phyloP scores from a whole-genome alignment of 106 monocot genomes.

The Hemerocallis citrina region DNA sequence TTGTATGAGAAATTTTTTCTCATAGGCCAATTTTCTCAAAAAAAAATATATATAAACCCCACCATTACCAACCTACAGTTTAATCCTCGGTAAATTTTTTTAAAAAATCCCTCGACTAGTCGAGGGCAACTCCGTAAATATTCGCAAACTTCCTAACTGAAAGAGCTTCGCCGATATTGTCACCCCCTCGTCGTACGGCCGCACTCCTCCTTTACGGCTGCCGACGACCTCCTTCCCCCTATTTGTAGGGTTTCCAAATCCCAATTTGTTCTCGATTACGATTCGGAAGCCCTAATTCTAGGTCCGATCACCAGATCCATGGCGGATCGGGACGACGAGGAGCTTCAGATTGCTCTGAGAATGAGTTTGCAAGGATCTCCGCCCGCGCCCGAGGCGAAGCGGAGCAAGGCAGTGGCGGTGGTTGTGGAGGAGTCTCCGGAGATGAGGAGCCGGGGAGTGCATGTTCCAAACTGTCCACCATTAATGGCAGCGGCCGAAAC shows the following conservation, averaged over 20 bases:
- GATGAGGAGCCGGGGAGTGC: constrained; percentile 43
- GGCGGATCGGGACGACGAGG: constrained; percentile 86
- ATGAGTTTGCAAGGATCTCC: constrained; percentile 91
- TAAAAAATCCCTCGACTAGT: not conserved
- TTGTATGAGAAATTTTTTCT: too few species aligned
- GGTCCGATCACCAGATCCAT: constrained; percentile 8
- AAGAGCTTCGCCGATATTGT: not conserved
- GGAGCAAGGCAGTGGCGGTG: constrained; percentile 74
- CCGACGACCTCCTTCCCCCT: not conserved
- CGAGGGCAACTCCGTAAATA: not conserved
- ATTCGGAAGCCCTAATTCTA: not conserved
- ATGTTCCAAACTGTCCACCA: too few species aligned
- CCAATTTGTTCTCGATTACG: not conserved
- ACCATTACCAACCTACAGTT: not conserved
- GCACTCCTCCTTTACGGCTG: not conserved
- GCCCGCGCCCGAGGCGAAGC: constrained; percentile 85
- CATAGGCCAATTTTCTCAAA: too few species aligned
- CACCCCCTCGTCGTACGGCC: not conserved
- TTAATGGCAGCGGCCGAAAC: too few species aligned
- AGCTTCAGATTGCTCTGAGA: constrained; percentile 89
- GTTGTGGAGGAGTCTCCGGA: constrained; percentile 61
- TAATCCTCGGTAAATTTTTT: too few species aligned
- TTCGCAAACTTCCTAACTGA: not conserved
- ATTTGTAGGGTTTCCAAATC: constrained; percentile 13
- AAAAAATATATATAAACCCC: not conserved